These are phyloP conservation scores for Paralagenidium karlingii DNA, from an alignment of 352 stramenopile species.

Conservation along the genomic window DNA sequence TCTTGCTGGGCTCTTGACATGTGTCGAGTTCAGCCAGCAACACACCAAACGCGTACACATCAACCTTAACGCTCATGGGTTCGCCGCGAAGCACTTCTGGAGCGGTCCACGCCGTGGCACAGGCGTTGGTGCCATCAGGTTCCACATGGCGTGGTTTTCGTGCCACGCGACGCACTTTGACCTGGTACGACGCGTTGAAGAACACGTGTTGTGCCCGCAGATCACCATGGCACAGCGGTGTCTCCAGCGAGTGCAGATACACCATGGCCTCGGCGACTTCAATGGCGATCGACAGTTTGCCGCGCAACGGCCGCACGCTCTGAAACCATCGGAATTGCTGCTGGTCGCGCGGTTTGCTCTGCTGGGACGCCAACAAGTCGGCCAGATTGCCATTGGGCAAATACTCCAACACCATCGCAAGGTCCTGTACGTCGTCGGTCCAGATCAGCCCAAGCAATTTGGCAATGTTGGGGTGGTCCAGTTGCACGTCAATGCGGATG, in stretches of 20 bases:
- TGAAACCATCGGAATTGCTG: slow-evolving; percentile 1
- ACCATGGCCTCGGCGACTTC: slow-evolving; percentile 21
- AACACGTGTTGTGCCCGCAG: slow-evolving; percentile 31
- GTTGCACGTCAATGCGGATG: too few species aligned
- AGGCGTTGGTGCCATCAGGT: not conserved
- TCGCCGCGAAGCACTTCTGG: slow-evolving; percentile 32
- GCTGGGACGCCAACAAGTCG: slow-evolving; percentile 1
- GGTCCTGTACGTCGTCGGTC: slow-evolving; percentile 1
- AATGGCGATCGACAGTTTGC: slow-evolving; percentile 24
- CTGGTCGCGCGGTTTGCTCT: not conserved
- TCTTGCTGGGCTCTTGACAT: too few species aligned
- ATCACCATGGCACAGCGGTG: slow-evolving; percentile 23
- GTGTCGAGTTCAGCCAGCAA: slow-evolving; percentile 47
- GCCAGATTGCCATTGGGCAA: slow-evolving; percentile 3
- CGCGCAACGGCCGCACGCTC: not conserved
- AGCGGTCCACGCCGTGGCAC: slow-evolving; percentile 17
- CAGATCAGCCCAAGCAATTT: slow-evolving; percentile 2
- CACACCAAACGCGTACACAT: slow-evolving; percentile 37
- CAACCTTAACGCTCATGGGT: slow-evolving; percentile 11
- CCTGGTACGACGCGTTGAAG: slow-evolving; percentile 17
- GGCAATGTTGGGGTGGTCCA: slow-evolving; percentile 3
- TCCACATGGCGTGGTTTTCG: not conserved
- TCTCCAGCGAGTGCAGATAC: slow-evolving; percentile 32
- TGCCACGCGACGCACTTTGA: slow-evolving; percentile 32
- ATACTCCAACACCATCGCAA: slow-evolving; percentile 4